Percentiles rank a stretch among this genome's conserved stretches.
Evolutionary conservation across 176 grass and related monocot genomes (phyloP).

Genomic region (Secale cereale): DNA sequence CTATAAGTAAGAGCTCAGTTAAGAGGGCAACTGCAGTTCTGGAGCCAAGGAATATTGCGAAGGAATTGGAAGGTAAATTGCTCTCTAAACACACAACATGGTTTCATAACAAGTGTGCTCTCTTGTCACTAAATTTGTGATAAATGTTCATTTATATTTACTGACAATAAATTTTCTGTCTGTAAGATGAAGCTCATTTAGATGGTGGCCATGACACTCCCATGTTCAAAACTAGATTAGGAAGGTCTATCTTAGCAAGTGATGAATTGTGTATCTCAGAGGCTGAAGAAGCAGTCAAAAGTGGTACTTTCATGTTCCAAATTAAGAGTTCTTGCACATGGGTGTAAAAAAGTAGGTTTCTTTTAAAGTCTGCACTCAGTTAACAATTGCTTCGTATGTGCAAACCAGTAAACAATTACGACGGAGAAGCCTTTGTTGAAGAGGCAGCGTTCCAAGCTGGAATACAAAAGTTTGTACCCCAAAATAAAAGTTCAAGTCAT

Average conservation of each 20-base stretch:
- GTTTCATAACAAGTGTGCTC: neutral
- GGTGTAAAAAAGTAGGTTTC: neutral
- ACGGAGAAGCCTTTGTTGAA: neutral
- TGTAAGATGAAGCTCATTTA: constrained; percentile 45
- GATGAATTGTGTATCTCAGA: constrained; percentile 39
- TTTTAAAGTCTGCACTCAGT: neutral
- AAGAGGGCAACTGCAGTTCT: constrained; percentile 48
- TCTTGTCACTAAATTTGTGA: neutral
- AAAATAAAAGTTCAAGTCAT: constrained; percentile 33
- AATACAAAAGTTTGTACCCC: neutral
- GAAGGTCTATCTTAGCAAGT: constrained; percentile 39
- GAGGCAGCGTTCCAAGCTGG: constrained; percentile 26
- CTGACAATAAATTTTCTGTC: constrained; percentile 3
- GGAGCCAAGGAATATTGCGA: constrained; percentile 57
- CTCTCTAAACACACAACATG: neutral
- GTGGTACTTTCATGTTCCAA: constrained; percentile 31
- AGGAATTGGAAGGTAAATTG: constrained; percentile 51
- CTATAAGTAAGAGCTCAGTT: constrained; percentile 53
- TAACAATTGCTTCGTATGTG: constrained; percentile 21
- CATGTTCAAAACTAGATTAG: constrained; percentile 40
- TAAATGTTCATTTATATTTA: constrained; percentile 6
- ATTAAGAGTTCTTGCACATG: constrained; percentile 18
- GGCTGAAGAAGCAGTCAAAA: constrained; percentile 26
- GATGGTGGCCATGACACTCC: constrained; percentile 30
- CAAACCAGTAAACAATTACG: constrained; percentile 21